Conservation (phyloP, 1,139 yeast species). For the Blastobotrys indianensis region DNA sequence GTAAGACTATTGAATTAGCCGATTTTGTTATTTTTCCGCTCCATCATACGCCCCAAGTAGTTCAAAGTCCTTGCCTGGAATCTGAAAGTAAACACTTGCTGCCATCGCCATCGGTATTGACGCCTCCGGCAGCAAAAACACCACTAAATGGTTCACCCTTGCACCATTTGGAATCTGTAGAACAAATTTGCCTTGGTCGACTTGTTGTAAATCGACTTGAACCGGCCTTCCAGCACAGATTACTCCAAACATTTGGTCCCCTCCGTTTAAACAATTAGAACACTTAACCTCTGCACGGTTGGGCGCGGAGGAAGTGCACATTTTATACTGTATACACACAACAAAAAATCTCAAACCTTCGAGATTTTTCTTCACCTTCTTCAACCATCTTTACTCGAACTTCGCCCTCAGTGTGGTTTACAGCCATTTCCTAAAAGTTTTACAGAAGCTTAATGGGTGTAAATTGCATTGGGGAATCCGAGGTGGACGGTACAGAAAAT, state of each 20-base stretch:
- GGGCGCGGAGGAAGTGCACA: too few relatives aligned
- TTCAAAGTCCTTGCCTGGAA: conserved; percentile 71
- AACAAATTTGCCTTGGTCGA: conserved; percentile 60
- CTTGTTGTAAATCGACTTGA: conserved; percentile 43
- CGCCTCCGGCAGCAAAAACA: conserved; percentile 69
- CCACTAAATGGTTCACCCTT: conserved; percentile 62
- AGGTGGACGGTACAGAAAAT: not conserved
- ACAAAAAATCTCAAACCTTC: too few relatives aligned
- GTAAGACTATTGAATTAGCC: conserved; percentile 42
- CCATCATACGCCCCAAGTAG: conserved; percentile 53
- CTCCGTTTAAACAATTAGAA: too few relatives aligned
- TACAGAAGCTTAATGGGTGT: too few relatives aligned
- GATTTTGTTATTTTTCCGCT: not conserved
- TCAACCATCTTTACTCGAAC: too few relatives aligned
- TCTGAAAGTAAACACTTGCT: conserved; percentile 83
- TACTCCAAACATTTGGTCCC: conserved; percentile 39
- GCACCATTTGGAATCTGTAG: conserved; percentile 56
- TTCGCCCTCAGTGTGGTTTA: too few relatives aligned
- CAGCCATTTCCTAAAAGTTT: too few relatives aligned
- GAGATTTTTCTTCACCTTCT: too few relatives aligned
- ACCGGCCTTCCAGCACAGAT: conserved; percentile 42
- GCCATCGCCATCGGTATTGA: conserved; percentile 62
- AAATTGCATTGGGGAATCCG: too few relatives aligned
- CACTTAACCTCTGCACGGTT: too few relatives aligned
- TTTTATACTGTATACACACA: too few relatives aligned